Percentiles rank a stretch among this genome's conserved stretches.
Evolutionary conservation across 169 alveolate species (phyloP).

Genomic region (Plasmodium chabaudi): DNA sequence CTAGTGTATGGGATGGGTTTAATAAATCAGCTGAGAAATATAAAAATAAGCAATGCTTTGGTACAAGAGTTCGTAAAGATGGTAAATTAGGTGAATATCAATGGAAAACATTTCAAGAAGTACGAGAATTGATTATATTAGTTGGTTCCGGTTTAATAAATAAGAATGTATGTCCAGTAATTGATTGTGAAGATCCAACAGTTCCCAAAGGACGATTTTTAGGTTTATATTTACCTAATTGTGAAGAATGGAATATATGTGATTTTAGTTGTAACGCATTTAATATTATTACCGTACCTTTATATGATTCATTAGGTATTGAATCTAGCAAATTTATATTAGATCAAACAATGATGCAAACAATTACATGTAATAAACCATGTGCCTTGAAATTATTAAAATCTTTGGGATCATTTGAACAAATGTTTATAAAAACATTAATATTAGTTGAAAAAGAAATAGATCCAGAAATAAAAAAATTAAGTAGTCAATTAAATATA

Average conservation of each 20-base stretch:
- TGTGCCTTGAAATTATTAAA: slow-evolving; percentile 53
- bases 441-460: slow-evolving; percentile 44
- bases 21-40: slow-evolving; percentile 10
- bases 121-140: slow-evolving; percentile 14
- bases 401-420: slow-evolving; percentile 39
- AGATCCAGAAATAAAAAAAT: slow-evolving; percentile 45
- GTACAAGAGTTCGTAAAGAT: slow-evolving; percentile 21
- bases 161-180: slow-evolving; percentile 50
- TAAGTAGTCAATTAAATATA: slow-evolving; percentile 27
- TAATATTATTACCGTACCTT: slow-evolving; percentile 87
- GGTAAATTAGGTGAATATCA: slow-evolving; percentile 34
- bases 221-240: slow-evolving; percentile 84
- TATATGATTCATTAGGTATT: slow-evolving; percentile 86
- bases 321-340: slow-evolving; percentile 82
- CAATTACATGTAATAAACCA: slow-evolving; percentile 37
- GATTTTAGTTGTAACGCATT: slow-evolving; percentile 89
- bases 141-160: slow-evolving; percentile 59
- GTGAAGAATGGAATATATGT: slow-evolving; percentile 87
- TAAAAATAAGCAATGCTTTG: slow-evolving; percentile 40
- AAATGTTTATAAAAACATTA: slow-evolving; percentile 22
- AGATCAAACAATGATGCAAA: slow-evolving; percentile 78
- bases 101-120: slow-evolving; percentile 44
- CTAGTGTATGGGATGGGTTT: slow-evolving; percentile 48
- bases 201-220: slow-evolving; percentile 35
- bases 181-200: slow-evolving; percentile 38